These are phyloP conservation scores for Amanita rimosa DNA, from an alignment of 768 basidiomycete species.

Conservation along the genomic window DNA sequence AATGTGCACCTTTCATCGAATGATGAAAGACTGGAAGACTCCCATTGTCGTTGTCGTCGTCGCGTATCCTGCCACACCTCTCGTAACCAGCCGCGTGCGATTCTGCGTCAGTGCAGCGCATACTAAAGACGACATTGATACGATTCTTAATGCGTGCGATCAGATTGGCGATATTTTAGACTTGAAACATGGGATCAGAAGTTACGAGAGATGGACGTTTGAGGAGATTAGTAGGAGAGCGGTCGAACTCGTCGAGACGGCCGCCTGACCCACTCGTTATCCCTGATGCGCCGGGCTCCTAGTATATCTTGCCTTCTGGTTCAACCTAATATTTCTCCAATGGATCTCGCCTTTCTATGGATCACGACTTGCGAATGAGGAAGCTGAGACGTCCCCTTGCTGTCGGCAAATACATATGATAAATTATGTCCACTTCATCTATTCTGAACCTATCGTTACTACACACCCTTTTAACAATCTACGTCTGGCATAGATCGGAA, in stretches of 20 bases:
- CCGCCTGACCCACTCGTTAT: background rate
- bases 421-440: background rate
- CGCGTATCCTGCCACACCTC: conserved; percentile 82
- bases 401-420: background rate
- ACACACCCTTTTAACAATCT: background rate
- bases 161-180: conserved; percentile 87
- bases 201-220: conserved; percentile 61
- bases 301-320: background rate
- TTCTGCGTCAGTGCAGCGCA: conserved; percentile 94
- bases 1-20: conserved; percentile 81
- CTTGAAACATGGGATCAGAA: conserved; percentile 62
- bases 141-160: conserved; percentile 75
- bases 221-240: conserved; percentile 65
- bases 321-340: background rate
- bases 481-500: background rate
- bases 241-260: conserved; percentile 40
- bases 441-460: background rate
- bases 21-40: conserved; percentile 74
- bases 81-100: conserved; percentile 79
- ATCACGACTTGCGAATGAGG: background rate
- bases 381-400: background rate
- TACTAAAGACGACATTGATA: conserved; percentile 95
- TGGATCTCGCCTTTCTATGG: background rate
- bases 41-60: conserved; percentile 88
- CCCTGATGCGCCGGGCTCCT: background rate